These are phyloP conservation scores for Phellopilus nigrolimitatus DNA, from an alignment of 1,284 basidiomycete species.

Conservation along the genomic window DNA sequence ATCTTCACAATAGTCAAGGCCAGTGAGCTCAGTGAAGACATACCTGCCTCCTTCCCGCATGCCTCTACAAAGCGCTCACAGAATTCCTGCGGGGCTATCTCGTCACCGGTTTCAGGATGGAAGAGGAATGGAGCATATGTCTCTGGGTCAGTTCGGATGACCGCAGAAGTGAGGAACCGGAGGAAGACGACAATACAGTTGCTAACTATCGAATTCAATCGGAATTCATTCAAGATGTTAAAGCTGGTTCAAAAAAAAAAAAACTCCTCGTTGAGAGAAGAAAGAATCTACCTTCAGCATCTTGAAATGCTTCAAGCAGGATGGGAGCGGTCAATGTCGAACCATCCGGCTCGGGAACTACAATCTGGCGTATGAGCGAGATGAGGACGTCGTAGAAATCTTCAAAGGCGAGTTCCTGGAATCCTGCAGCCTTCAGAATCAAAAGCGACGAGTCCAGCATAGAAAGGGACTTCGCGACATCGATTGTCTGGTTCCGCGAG, in stretches of 20 bases:
- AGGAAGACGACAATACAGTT: slow-evolving; percentile 74
- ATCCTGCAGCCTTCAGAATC: slow-evolving; percentile 56
- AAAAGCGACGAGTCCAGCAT: slow-evolving; percentile 48
- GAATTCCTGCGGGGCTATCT: slow-evolving; percentile 58
- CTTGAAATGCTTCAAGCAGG: slow-evolving; percentile 53
- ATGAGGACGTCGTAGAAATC: slow-evolving; percentile 51
- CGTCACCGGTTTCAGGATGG: slow-evolving; percentile 63
- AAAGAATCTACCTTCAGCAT: slow-evolving; percentile 42
- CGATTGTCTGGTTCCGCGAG: slow-evolving; percentile 37
- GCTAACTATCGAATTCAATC: slow-evolving; percentile 39
- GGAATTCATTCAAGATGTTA: slow-evolving; percentile 10
- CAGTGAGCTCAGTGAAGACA: slow-evolving; percentile 20
- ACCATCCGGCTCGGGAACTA: slow-evolving; percentile 34
- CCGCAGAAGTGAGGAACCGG: slow-evolving; percentile 76
- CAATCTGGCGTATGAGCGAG: slow-evolving; percentile 39
- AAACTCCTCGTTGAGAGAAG: slow-evolving; percentile 4
- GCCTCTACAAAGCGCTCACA: slow-evolving; percentile 78
- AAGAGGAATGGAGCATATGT: slow-evolving; percentile 71
- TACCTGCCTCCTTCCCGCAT: slow-evolving; percentile 77
- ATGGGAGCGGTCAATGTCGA: slow-evolving; percentile 34
- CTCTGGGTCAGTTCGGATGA: slow-evolving; percentile 65
- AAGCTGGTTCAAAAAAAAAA: no score
- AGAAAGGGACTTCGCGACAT: slow-evolving; percentile 49
- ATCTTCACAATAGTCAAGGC: not conserved
- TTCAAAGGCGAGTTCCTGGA: slow-evolving; percentile 60